Evolutionary conservation across 148 eudicot genomes (phyloP), one percentile per base, ranked within the genome.

Genomic region (Silene conica): DNA sequence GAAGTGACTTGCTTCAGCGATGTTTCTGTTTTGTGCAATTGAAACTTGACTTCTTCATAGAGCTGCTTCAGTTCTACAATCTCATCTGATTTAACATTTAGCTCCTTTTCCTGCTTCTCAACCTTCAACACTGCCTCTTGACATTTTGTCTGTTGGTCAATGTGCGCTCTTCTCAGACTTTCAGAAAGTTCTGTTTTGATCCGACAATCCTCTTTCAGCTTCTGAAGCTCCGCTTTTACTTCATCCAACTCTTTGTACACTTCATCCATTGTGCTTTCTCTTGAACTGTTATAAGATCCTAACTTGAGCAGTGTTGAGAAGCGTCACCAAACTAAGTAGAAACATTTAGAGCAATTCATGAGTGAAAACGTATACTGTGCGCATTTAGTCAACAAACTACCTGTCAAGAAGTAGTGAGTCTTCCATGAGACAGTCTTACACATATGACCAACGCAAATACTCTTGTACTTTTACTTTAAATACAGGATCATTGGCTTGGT

Each of bases 21-120:
- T 23, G 78, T 76, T 68, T 87, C 92, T 66, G 84, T 83, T 73
- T 72, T 85, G 9, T 69, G 83, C 74, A 89, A 57, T 67, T 76
- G 85, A 50, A 78, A 74, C 46, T 87, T 83, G 74, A 81, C 79
- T 25, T 87, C 82, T 65, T 84, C 89, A 59, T 84, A 84, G 46
- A 86, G 80, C 77, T 83, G 85, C 77, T 79, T 88, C 25, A 80
- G 5, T 54, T 84, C 83, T 15, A 73, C 84, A 61, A 82, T 65
- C 76, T 89, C 87, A 69, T 82, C 90, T 14, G 86, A 80, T 77
- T 82, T 87, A 10, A 73, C 86, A 79, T 76, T 83, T 67, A 89
- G 72, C 41, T 88, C 88, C 48, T 67, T 71, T 7, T 80, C 82
- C 72, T 84, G 85, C 70, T 80, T 81, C 67, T 88, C 92, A 67